phyloP scores from a whole-genome alignment of 2,329 filamentous ascomycete species.

The Penicillium paneum region DNA sequence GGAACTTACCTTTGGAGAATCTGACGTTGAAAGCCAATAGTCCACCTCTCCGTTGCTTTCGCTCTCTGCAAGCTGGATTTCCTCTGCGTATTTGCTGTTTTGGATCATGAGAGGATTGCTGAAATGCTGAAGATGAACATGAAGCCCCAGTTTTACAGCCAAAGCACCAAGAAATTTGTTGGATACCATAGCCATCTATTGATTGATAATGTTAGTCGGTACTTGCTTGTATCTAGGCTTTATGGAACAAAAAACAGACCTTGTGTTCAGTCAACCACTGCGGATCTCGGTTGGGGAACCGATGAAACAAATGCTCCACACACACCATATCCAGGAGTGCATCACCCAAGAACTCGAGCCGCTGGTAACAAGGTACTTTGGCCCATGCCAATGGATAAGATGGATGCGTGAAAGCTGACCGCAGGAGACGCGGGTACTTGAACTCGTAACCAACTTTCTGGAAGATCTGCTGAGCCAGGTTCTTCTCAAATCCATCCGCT shows the following conservation, averaged over 20 bases:
- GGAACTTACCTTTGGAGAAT: slow-evolving; percentile 42
- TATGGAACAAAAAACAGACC: slow-evolving; percentile 26
- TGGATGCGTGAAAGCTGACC: slow-evolving; percentile 84
- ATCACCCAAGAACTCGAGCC: slow-evolving; percentile 89
- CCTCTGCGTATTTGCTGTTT: slow-evolving; percentile 50
- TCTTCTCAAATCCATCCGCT: slow-evolving; percentile 63
- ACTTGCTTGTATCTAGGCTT: too few relatives aligned
- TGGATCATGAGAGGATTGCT: slow-evolving; percentile 40
- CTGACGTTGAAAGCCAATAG: slow-evolving; percentile 43
- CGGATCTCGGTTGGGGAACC: slow-evolving; percentile 75
- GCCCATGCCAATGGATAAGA: slow-evolving; percentile 74
- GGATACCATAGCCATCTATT: slow-evolving; percentile 87
- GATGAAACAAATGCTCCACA: slow-evolving; percentile 76
- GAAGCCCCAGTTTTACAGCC: slow-evolving; percentile 72
- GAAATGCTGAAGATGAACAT: slow-evolving; percentile 63
- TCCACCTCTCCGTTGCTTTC: slow-evolving; percentile 36
- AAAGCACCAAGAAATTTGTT: slow-evolving; percentile 89
- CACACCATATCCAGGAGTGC: slow-evolving; percentile 81
- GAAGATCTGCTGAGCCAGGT: slow-evolving; percentile 62
- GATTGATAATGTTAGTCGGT: slow-evolving; percentile 9
- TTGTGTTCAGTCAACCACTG: slow-evolving; percentile 99
- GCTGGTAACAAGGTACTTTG: slow-evolving; percentile 81
- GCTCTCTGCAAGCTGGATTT: slow-evolving; percentile 32
- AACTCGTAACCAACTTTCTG: slow-evolving; percentile 64
- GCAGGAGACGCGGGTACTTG: slow-evolving; percentile 68